Evolutionary conservation across 2,329 filamentous ascomycete species (phyloP).

Genomic region (Bipolaris bicolor): DNA sequence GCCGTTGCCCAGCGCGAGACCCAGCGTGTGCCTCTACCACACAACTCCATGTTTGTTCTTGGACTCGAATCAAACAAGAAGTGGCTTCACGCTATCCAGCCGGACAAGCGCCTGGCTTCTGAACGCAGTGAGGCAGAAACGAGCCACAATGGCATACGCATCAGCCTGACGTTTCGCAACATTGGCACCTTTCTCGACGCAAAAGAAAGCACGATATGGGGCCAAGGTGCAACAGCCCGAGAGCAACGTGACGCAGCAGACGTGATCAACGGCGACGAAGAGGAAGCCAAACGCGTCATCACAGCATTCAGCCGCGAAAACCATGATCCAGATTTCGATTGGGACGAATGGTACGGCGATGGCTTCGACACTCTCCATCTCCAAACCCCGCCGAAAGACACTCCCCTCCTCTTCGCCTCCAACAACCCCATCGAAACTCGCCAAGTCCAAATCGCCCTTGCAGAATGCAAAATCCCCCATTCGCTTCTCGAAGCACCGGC

Average conservation of each 20-base stretch:
- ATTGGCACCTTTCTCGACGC: conserved; percentile 84
- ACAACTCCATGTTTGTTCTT: conserved; percentile 87
- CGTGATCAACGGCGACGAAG: conserved; percentile 72
- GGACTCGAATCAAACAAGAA: conserved; percentile 80
- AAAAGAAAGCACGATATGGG: conserved; percentile 77
- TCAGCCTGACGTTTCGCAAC: conserved; percentile 87
- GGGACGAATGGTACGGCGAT: conserved; percentile 74
- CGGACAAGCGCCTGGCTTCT: conserved; percentile 74
- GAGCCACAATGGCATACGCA: conserved; percentile 76
- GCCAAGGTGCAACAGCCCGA: conserved; percentile 83
- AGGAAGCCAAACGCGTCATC: conserved; percentile 72
- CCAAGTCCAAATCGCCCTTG: conserved; percentile 44
- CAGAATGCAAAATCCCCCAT: conserved; percentile 30
- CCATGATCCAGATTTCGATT: conserved; percentile 70
- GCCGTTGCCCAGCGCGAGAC: conserved; percentile 54
- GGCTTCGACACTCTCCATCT: conserved; percentile 85
- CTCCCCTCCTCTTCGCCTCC: conserved; percentile 49
- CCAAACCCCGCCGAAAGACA: conserved; percentile 32
- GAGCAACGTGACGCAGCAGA: conserved; percentile 62
- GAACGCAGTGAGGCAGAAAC: conserved; percentile 75
- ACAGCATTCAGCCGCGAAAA: conserved; percentile 87
- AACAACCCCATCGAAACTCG: conserved; percentile 38
- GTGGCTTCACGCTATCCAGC: conserved; percentile 91
- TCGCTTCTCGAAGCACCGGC: conserved; percentile 25
- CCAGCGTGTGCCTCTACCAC: conserved; percentile 76